phyloP scores from a whole-genome alignment of 1,284 basidiomycete genomes.

The Malassezia equina region DNA sequence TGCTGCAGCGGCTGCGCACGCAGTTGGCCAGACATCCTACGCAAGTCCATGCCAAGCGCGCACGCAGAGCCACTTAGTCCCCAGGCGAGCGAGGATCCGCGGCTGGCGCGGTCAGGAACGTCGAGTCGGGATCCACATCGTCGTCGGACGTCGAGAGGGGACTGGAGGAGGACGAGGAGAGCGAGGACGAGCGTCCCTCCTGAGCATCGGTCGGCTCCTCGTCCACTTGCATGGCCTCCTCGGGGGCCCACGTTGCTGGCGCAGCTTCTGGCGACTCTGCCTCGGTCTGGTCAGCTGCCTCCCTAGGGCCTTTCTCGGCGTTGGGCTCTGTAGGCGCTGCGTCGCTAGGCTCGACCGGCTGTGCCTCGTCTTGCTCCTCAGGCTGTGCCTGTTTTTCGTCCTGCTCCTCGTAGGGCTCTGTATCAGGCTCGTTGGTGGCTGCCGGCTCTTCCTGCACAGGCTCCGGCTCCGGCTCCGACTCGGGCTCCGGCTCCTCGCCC shows the following conservation, averaged over 20 bases:
- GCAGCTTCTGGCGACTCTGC: neutral
- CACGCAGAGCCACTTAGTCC: neutral
- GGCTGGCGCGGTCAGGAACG: constrained; percentile 19
- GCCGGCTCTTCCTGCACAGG: neutral
- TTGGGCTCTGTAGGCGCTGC: neutral
- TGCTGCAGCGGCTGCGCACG: constrained; percentile 1
- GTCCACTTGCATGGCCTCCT: neutral
- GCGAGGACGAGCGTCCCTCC: neutral
- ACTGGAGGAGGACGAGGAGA: neutral
- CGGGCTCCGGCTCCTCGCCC: constrained; percentile 3
- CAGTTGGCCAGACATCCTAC: neutral
- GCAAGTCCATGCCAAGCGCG: neutral
- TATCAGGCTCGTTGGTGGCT: neutral
- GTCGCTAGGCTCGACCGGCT: neutral
- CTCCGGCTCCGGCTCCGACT: neutral
- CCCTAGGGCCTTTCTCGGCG: neutral
- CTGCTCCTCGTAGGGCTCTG: neutral
- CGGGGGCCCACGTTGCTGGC: too few species aligned
- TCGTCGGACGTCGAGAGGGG: constrained; percentile 2
- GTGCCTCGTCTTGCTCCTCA: neutral
- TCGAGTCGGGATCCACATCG: constrained; percentile 18
- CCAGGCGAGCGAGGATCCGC: neutral
- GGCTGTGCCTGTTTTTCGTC: neutral
- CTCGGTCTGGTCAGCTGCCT: neutral
- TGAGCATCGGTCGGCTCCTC: neutral